Conservation (phyloP, 805 yeast genomes). For the Komagataella kurtzmanii region DNA sequence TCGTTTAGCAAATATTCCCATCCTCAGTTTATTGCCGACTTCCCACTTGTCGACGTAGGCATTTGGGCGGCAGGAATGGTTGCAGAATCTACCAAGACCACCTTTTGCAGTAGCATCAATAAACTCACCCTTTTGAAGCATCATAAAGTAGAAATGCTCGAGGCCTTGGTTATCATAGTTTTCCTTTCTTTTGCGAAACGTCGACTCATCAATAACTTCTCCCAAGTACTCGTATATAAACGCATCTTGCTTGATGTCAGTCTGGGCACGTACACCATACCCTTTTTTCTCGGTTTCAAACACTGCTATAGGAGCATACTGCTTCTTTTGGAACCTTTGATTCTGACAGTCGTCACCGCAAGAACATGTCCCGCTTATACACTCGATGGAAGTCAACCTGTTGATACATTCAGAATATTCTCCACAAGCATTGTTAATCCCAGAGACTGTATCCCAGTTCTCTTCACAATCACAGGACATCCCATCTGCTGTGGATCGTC, state of each 20-base stretch:
- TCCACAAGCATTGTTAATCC: constrained; percentile 58
- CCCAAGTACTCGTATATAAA: constrained; percentile 90
- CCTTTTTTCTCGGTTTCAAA: constrained; percentile 79
- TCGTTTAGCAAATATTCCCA: constrained; percentile 91
- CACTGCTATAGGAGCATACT: constrained; percentile 70
- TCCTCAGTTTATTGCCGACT: constrained; percentile 74
- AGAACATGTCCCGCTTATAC: constrained; percentile 53
- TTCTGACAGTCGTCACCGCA: constrained; percentile 79
- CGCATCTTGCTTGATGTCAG: constrained; percentile 40
- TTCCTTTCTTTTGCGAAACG: constrained; percentile 64
- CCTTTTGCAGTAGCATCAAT: constrained; percentile 92
- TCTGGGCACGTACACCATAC: constrained; percentile 71
- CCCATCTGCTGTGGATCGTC: constrained; percentile 51
- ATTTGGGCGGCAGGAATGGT: constrained; percentile 92
- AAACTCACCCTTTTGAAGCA: constrained; percentile 85
- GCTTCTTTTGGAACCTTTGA: constrained; percentile 72
- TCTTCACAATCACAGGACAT: constrained; percentile 87
- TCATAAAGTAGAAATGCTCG: constrained; percentile 89
- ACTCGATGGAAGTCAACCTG: constrained; percentile 83
- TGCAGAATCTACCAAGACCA: constrained; percentile 79
- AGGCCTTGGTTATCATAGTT: constrained; percentile 56
- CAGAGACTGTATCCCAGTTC: constrained; percentile 21
- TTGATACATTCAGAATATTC: constrained; percentile 85
- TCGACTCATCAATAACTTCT: constrained; percentile 73
- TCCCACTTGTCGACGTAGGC: constrained; percentile 97